These are phyloP conservation scores for Nakazawaea siamensis DNA, from an alignment of 805 yeast genomes.

Conservation along the genomic window DNA sequence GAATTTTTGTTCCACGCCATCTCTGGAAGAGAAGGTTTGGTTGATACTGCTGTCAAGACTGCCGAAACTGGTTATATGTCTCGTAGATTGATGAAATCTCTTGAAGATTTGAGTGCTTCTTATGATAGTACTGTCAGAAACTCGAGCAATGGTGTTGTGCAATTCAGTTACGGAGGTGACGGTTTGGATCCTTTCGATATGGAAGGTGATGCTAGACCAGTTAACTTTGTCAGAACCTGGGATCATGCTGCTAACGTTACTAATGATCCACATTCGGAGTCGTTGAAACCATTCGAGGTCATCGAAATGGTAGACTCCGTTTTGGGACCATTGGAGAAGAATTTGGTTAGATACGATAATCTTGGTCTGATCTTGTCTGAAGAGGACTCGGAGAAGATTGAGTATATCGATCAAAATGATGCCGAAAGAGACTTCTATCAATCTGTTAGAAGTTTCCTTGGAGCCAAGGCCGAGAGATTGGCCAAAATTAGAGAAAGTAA, in stretches of 20 bases:
- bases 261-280: slow-evolving; percentile 40
- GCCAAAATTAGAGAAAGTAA: slow-evolving; percentile 47
- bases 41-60: slow-evolving; percentile 98
- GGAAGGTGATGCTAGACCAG: slow-evolving; percentile 99
- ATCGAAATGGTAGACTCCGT: slow-evolving; percentile 43
- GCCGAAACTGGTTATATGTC: slow-evolving; percentile 99
- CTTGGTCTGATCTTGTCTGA: slow-evolving; percentile 43
- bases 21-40: slow-evolving; percentile 99
- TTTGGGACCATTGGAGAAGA: slow-evolving; percentile 52
- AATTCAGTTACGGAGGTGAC: slow-evolving; percentile 97
- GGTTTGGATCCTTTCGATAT: slow-evolving; percentile 96
- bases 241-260: slow-evolving; percentile 79
- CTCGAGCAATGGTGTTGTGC: slow-evolving; percentile 93
- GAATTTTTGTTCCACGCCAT: slow-evolving; percentile 97
- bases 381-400: slow-evolving; percentile 38
- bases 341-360: slow-evolving; percentile 63
- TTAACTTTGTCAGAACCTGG: slow-evolving; percentile 91
- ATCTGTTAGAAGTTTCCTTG: slow-evolving; percentile 61
- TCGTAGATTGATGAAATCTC: slow-evolving; percentile 93
- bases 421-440: slow-evolving; percentile 81
- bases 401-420: slow-evolving; percentile 74
- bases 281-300: slow-evolving; percentile 67
- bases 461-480: slow-evolving; percentile 46
- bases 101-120: slow-evolving; percentile 90
- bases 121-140: slow-evolving; percentile 94